These are phyloP conservation scores for Pisolithus albus DNA, from an alignment of 768 basidiomycete genomes.

Conservation along the genomic window DNA sequence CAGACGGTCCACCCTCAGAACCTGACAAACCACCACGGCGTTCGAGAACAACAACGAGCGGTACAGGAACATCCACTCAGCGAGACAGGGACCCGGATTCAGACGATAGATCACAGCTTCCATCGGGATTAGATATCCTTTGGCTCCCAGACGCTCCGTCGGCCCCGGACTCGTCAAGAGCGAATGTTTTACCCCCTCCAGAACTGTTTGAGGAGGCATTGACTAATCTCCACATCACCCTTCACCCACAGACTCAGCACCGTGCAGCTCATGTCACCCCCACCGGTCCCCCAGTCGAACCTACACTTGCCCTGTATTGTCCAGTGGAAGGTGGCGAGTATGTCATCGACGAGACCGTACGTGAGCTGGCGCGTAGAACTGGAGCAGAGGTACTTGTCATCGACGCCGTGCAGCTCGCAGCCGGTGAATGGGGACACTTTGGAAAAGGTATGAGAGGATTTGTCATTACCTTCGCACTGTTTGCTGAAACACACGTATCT, in stretches of 20 bases:
- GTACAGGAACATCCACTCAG: constrained; percentile 3
- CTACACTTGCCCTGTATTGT: constrained; percentile 79
- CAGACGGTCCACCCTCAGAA: constrained; percentile 9
- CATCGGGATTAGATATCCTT: constrained; percentile 53
- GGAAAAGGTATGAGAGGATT: constrained; percentile 53
- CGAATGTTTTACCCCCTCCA: constrained; percentile 52
- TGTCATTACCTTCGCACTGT: background rate
- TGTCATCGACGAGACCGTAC: constrained; percentile 72
- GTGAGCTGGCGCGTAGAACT: constrained; percentile 65
- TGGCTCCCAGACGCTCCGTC: constrained; percentile 45
- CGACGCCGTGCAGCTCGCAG: constrained; percentile 77
- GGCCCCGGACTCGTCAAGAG: constrained; percentile 19
- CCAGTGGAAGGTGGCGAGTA: constrained; percentile 80
- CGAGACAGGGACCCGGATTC: constrained; percentile 6
- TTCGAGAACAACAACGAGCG: constrained; percentile 6
- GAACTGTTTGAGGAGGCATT: constrained; percentile 72
- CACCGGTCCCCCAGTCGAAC: constrained; percentile 56
- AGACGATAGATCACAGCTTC: constrained; percentile 40
- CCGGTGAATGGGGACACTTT: constrained; percentile 83
- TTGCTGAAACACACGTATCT: constrained; percentile 5
- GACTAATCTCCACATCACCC: constrained; percentile 65
- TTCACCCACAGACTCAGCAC: constrained; percentile 80
- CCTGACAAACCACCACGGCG: constrained; percentile 21
- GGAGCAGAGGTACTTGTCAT: constrained; percentile 79
- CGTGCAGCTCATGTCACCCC: constrained; percentile 54